Base-by-base conservation (phyloP, 352 stramenopile genomes). In the Globisporangium echinulatum region DNA sequence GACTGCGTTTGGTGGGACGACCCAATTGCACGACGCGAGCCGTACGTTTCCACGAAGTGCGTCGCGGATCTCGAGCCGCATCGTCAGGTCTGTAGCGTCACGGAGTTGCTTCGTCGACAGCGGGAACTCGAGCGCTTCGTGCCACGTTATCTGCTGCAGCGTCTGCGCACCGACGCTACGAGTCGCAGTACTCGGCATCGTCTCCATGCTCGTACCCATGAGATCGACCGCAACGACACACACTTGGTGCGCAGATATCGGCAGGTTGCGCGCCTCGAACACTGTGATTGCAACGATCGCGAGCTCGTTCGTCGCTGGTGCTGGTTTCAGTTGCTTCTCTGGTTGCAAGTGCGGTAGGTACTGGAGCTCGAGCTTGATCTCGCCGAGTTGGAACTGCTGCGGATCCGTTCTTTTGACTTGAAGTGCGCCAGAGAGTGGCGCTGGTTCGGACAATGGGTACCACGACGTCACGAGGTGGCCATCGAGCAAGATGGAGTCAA, bases 401-500 rank as follows among this genome's bases (percentile, higher is more conserved):
- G 25, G 25, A 33, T 33, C 2, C 25, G 25, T 33, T 33, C 25
- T 1, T 33, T 33, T 13, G 0, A 46, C 11, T 39, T 38, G 10
- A 9, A 37, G 14, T 4, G 19, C 33, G 50, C 38, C 14, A 38
- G 4, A 14, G 40, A 9, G 13, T 33, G 1, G 11, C 53, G 10
- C 7, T 33, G 42, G 13, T 5, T 36, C 15, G 10, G 47, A 33
- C 0, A 67, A 37, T 6, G 25, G 52, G 43, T 85, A 79, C 72
- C 71, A 80, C 10, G 58, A 63, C 0, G 59, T 63, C 8, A 50
- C 50, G 44, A 85, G 49, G 19, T 82, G 75, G 8, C 75, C 75
- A 39, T 78, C 71, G 33, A 71, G 58, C 6, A 85, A 46, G 7
- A 85, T 62, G 42, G 76, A 82, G 49, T 80, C 72, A 42, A 85